A percentile compares a stretch with the other conserved stretches of the same genome.
These are phyloP conservation scores for Mycena albidolilacea DNA, from an alignment of 768 basidiomycete species.

Conservation along the genomic window DNA sequence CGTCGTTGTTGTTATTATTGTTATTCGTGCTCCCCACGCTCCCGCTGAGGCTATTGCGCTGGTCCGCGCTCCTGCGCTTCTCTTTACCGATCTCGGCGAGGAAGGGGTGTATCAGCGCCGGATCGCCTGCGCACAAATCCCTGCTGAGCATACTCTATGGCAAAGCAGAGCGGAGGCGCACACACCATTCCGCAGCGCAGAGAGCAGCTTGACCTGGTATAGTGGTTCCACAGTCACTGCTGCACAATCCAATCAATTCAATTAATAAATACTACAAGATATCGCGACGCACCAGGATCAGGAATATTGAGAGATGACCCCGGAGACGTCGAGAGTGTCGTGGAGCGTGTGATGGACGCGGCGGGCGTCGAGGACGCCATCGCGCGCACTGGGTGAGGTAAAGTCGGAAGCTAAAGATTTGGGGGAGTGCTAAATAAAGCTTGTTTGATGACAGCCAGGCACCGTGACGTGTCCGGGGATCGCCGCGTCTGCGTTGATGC, in stretches of 20 bases:
- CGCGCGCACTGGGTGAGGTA: neutral
- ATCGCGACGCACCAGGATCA: slow-evolving; percentile 18
- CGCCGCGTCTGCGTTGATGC: neutral
- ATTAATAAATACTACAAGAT: neutral
- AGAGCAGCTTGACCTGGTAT: slow-evolving; percentile 75
- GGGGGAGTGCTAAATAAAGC: neutral
- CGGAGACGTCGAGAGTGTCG: slow-evolving; percentile 18
- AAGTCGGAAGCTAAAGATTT: neutral
- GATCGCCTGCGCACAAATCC: slow-evolving; percentile 67
- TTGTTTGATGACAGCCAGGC: too few relatives aligned
- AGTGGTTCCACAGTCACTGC: slow-evolving; percentile 56
- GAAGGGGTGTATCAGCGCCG: slow-evolving; percentile 85
- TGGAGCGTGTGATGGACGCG: slow-evolving; percentile 34
- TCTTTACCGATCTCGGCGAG: slow-evolving; percentile 83
- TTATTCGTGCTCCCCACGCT: neutral
- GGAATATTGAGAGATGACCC: slow-evolving; percentile 22
- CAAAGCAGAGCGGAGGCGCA: too few relatives aligned
- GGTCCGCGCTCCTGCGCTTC: slow-evolving; percentile 62
- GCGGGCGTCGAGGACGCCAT: slow-evolving; percentile 37
- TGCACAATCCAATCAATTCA: neutral
- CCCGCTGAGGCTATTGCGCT: neutral
- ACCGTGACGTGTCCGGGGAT: slow-evolving; percentile 1
- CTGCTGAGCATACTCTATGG: neutral
- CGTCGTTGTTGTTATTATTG: neutral
- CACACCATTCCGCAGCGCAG: slow-evolving; percentile 74